These are phyloP conservation scores for Kodamaea sagamina DNA, from an alignment of 805 yeast genomes.

Conservation along the genomic window DNA sequence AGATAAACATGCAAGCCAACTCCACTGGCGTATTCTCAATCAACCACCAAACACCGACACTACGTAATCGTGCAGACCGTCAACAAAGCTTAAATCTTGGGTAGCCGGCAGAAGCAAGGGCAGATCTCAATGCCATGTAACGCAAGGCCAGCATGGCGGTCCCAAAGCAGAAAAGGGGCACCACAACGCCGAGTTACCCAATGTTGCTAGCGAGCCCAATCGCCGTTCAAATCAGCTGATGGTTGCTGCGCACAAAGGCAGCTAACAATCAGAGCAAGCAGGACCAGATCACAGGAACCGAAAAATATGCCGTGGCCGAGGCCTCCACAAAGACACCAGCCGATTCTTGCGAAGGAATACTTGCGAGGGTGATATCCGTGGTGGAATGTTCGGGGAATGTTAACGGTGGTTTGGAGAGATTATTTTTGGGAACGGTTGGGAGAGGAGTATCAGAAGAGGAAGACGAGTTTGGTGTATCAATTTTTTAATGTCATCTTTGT, in stretches of 20 bases:
- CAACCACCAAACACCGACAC: too few species aligned
- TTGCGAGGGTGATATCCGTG: not conserved
- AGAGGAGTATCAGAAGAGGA: too few species aligned
- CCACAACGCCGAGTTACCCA: too few species aligned
- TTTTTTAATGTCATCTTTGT: too few species aligned
- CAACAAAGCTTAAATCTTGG: not conserved
- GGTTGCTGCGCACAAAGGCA: conserved; percentile 3
- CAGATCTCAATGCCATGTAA: conserved; percentile 4
- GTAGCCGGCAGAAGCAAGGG: conserved; percentile 3
- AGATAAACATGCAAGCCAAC: too few species aligned
- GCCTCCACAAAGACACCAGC: too few species aligned
- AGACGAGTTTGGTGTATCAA: too few species aligned
- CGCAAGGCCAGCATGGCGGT: not conserved
- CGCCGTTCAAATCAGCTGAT: conserved; percentile 3
- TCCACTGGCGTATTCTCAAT: too few species aligned
- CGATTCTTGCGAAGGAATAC: not conserved
- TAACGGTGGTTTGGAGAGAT: too few species aligned
- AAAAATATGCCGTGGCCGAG: not conserved
- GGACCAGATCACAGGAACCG: conserved; percentile 2
- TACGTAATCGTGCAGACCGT: conserved; percentile 5
- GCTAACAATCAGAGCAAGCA: not conserved
- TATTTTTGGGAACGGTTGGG: too few species aligned
- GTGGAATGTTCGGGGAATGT: not conserved
- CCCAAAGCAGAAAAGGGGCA: not conserved
- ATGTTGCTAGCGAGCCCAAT: not conserved